These are phyloP conservation scores for Tetrahymena elliotti DNA, from an alignment of 73 alveolate genomes.

Conservation along the genomic window DNA sequence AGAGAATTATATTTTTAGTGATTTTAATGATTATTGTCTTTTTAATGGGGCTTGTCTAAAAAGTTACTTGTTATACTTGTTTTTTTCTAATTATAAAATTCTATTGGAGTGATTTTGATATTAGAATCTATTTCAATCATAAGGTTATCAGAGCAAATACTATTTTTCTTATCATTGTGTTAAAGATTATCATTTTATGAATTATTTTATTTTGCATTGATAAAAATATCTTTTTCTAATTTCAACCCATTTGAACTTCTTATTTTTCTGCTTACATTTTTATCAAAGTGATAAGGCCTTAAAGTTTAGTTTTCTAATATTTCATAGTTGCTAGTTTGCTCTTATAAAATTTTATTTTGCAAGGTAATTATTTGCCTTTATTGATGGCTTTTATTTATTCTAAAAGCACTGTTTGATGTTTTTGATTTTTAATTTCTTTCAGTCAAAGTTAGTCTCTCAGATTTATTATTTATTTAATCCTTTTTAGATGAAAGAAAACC, in stretches of 20 bases:
- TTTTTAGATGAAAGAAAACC: background rate
- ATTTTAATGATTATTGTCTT: background rate
- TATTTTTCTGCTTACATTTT: background rate
- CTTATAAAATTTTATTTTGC: background rate
- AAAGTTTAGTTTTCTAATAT: background rate
- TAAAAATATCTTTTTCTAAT: background rate
- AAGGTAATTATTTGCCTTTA: background rate
- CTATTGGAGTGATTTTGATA: background rate
- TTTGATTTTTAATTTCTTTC: background rate
- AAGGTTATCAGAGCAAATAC: background rate
- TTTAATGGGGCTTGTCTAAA: background rate
- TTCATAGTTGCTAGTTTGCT: background rate
- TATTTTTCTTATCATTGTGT: background rate
- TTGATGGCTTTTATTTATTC: background rate
- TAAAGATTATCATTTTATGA: background rate
- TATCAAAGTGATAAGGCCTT: background rate
- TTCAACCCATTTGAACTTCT: background rate
- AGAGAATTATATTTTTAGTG: background rate
- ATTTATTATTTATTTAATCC: background rate
- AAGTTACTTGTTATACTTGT: background rate
- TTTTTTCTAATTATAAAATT: background rate
- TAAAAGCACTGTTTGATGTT: background rate
- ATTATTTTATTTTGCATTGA: no score
- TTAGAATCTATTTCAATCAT: background rate
- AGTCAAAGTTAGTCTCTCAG: background rate